These are phyloP conservation scores for Physcia stellaris DNA, from an alignment of 495 filamentous ascomycete species.

Conservation along the genomic window DNA sequence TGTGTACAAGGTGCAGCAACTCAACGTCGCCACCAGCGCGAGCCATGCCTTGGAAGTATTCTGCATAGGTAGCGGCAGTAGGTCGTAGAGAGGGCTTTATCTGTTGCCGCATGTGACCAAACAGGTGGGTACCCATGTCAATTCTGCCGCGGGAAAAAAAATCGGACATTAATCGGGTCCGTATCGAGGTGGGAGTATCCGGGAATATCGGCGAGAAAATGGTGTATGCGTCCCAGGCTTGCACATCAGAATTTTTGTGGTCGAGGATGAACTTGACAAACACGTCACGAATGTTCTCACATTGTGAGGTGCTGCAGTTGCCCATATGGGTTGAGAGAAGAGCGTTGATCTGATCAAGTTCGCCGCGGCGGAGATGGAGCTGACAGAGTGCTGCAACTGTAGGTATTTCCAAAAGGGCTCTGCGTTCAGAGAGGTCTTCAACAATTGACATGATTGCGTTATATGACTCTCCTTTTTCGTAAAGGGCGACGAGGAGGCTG, in stretches of 20 bases:
- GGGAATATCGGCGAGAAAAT: conserved; percentile 66
- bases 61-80: conserved; percentile 56
- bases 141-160: conserved; percentile 66
- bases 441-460: conserved; percentile 59
- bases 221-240: conserved; percentile 69
- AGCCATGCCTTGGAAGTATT: conserved; percentile 65
- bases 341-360: conserved; percentile 61
- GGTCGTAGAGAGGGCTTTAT: conserved; percentile 42
- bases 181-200: conserved; percentile 46
- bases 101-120: conserved; percentile 77
- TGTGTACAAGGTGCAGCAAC: conserved; percentile 60
- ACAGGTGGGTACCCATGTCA: conserved; percentile 73
- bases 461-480: conserved; percentile 37
- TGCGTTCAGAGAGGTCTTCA: conserved; percentile 59
- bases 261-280: conserved; percentile 56
- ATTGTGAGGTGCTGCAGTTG: conserved; percentile 50
- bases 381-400: conserved; percentile 59
- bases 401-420: conserved; percentile 49
- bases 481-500: conserved; percentile 57
- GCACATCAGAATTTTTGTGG: conserved; percentile 39
- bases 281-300: conserved; percentile 43
- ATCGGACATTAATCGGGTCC: conserved; percentile 61
- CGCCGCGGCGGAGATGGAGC: conserved; percentile 56
- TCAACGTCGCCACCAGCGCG: conserved; percentile 42
- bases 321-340: conserved; percentile 55